Percentiles rank a stretch among this genome's conserved stretches.
Conservation (phyloP, 345 rosid species). For the Rhodamnia rubescens region DNA sequence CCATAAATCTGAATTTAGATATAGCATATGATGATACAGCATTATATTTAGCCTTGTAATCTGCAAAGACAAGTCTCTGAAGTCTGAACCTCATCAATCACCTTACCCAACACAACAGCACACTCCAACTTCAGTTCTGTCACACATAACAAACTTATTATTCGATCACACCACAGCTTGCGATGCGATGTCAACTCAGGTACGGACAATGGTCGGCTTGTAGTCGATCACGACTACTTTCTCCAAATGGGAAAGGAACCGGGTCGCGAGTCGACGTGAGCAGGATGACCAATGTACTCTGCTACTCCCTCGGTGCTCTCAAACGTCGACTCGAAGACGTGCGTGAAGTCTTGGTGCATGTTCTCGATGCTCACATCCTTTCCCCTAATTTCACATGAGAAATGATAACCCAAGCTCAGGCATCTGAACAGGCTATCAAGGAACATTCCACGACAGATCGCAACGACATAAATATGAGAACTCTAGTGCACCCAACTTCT, state of each 20-base stretch:
- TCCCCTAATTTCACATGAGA: slow-evolving; percentile 35
- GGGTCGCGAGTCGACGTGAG: slow-evolving; percentile 49
- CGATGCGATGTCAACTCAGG: slow-evolving; percentile 6
- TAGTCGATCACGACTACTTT: slow-evolving; percentile 60
- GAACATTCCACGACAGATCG: not conserved
- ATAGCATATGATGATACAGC: not conserved
- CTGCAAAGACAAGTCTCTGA: not conserved
- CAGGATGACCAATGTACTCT: slow-evolving; percentile 64
- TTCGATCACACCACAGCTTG: not conserved
- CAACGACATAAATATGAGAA: not conserved
- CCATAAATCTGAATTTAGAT: not conserved
- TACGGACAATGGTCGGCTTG: slow-evolving; percentile 40
- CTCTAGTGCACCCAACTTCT: not conserved
- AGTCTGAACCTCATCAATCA: not conserved
- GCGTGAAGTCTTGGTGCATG: slow-evolving; percentile 75
- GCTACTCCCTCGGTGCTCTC: slow-evolving; percentile 62
- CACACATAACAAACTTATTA: not conserved
- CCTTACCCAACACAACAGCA: not conserved
- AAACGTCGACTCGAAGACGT: slow-evolving; percentile 61
- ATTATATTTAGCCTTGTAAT: not conserved
- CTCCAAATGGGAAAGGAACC: slow-evolving; percentile 35
- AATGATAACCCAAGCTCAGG: not conserved
- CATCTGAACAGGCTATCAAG: not conserved
- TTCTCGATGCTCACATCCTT: slow-evolving; percentile 72
- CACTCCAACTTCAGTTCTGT: not conserved